These are phyloP conservation scores for Solanum pinnatisectum DNA, from an alignment of 257 asterid genomes.

Conservation along the genomic window DNA sequence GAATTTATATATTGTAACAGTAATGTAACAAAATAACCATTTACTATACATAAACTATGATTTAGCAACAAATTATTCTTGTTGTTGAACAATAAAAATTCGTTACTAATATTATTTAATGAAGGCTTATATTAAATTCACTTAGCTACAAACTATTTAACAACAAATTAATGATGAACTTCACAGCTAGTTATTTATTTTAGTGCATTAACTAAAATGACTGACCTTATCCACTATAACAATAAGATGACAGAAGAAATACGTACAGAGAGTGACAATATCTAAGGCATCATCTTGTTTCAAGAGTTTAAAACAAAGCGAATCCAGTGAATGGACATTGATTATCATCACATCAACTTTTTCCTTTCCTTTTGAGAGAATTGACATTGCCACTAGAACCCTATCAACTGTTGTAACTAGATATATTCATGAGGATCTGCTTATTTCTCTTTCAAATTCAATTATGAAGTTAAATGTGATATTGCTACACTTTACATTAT, in stretches of 20 bases:
- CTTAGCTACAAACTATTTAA: neutral
- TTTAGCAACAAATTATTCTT: too few species aligned
- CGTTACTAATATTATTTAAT: too few species aligned
- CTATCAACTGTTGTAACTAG: too few species aligned
- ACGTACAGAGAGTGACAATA: neutral
- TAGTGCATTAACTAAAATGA: neutral
- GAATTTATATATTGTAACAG: too few species aligned
- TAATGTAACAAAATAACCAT: neutral
- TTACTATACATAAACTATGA: neutral
- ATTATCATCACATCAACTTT: neutral
- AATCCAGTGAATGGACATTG: neutral
- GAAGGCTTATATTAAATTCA: too few species aligned
- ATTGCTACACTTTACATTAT: too few species aligned
- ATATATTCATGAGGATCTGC: neutral
- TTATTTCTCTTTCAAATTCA: neutral
- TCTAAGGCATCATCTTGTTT: neutral
- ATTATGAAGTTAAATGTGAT: neutral
- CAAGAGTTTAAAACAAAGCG: neutral
- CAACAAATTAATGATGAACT: neutral
- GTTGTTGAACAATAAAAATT: too few species aligned
- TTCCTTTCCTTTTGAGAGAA: neutral
- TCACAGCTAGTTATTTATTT: too few species aligned
- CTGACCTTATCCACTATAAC: neutral
- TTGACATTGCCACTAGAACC: neutral
- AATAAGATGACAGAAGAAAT: neutral